Evolutionary conservation across 179 eudicot species (phyloP), one percentile per base, ranked within the genome.

Genomic region (Camellia oleifera): DNA sequence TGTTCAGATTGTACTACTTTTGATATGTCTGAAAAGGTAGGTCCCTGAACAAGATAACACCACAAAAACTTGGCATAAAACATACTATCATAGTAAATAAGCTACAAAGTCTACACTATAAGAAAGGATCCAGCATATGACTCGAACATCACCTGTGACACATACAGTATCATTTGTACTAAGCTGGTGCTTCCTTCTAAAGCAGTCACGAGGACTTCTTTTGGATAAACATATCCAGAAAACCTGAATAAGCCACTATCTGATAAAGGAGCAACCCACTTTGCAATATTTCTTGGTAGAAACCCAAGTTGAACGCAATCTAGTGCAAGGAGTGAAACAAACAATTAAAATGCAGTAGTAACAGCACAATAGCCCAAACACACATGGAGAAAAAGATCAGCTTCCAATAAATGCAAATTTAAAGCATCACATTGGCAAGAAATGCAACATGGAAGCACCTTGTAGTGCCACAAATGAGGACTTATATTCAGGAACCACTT

Each of bases 231-330:
- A 69, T 60, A 76, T 58, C 83, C 85, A 58, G 45, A 71, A 17
- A 64, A 82, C 72, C 81, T 81, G 78, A 93, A 90, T 79, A 88
- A 80, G 74, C 92, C 96, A 68, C n/a, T 53, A 86, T 95, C 98
- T 87, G 92, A 90, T 66, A 91, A 70, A 70, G 92, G 92, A 84
- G 94, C 85, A 74, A 88, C 87, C 92, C 94, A 91, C 77, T 88
- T 88, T 76, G 94, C 98, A 61, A 90, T 77, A 84, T 83, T 82
- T 81, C 92, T 90, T 13, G 98, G 97, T 42, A 95, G 88, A 87
- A 95, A 95, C 18, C 98, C 98, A 78, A 95, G 85, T 87, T 95
- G 98, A 75, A 95, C 84, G 78, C 78, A 88, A 84, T 90, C 97
- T 93, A 86, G 72, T 9, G 48, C 70, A 85, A 84, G 56, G 72